These are phyloP conservation scores for Secale cereale DNA, from an alignment of 176 grass and related monocot species.

Conservation along the genomic window DNA sequence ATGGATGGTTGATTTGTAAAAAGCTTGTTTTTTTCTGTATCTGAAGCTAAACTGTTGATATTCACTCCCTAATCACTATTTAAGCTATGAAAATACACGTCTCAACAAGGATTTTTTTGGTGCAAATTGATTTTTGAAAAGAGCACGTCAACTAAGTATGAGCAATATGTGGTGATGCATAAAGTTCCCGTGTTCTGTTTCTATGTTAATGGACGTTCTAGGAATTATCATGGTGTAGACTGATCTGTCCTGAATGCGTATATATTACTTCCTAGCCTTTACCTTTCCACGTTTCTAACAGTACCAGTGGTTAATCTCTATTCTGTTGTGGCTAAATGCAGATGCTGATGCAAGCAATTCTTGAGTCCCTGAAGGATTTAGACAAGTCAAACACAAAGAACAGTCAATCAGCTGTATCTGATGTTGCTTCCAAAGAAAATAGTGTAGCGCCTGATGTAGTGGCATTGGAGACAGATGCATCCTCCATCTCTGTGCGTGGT, in stretches of 20 bases:
- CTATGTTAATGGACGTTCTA: neutral
- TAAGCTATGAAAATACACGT: too few relatives aligned
- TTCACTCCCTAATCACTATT: too few relatives aligned
- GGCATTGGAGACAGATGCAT: slow-evolving; percentile 25
- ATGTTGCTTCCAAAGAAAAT: slow-evolving; percentile 34
- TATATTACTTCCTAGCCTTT: neutral
- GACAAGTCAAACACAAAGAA: slow-evolving; percentile 54
- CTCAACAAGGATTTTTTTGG: too few relatives aligned
- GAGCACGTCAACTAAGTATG: neutral
- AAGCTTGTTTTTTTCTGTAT: too few relatives aligned
- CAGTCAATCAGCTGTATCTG: slow-evolving; percentile 24
- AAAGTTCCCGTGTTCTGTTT: neutral
- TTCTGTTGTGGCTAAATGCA: slow-evolving; percentile 30
- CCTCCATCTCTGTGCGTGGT: neutral
- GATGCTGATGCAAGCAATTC: slow-evolving; percentile 96
- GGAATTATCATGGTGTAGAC: neutral
- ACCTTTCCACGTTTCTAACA: neutral
- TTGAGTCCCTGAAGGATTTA: slow-evolving; percentile 84
- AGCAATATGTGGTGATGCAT: neutral
- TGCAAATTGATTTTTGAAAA: too few relatives aligned
- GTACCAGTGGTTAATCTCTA: neutral
- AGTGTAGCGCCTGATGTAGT: neutral
- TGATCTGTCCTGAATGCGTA: neutral
- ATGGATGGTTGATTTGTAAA: too few relatives aligned
- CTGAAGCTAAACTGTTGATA: too few relatives aligned